Evolutionary conservation across 306 rosid genomes (phyloP), one percentile per base, ranked within the genome.

Genomic region (Styphnolobium japonicum): DNA sequence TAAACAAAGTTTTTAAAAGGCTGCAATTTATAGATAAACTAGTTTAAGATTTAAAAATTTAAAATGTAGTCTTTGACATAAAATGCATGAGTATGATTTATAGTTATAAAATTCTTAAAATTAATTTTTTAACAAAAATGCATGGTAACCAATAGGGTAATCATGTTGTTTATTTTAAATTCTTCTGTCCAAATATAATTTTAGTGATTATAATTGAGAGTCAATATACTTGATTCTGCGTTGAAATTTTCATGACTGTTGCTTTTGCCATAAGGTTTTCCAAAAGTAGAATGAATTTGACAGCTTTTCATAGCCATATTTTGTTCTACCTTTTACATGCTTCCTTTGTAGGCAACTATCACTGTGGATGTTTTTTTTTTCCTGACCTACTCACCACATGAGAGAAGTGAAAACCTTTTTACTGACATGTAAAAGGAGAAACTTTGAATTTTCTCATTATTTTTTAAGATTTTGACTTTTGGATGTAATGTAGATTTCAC

Each of bases 1-100:
- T 27, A 23, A 75, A 36, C 67, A 75, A 58, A 75, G 27, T 49
- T 61, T 36, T 42, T 61, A 66, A 40, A 69, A 75, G 55, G 61
- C 79, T 74, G 45, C 33, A 11, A 19, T 49, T 67, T 49, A 27
- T 36, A 10, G 33, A 56, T 60, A 23, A 64, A 29, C 12, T 21
- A 67, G 52, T 34, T 36, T 48, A 49, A 43, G 72, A 68, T 68
- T 7, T 36, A 52, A 48, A 56, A 40, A 58, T 29, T 21, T 33
- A n/a, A 69, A 74, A 49, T 60, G 31, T 33, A 65, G 29, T 64
- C 36, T 42, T 63, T 62, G 39, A 34, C 64, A 19, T 29, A 42
- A 52, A 39, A 39, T 40, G 22, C 22, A 49, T 46, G 67, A 40
- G 4, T 52, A 29, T 10, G 63, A 21, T 51, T 60, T 76, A 18